These are phyloP conservation scores for Linum tenue DNA, from an alignment of 345 rosid species.

Conservation along the genomic window DNA sequence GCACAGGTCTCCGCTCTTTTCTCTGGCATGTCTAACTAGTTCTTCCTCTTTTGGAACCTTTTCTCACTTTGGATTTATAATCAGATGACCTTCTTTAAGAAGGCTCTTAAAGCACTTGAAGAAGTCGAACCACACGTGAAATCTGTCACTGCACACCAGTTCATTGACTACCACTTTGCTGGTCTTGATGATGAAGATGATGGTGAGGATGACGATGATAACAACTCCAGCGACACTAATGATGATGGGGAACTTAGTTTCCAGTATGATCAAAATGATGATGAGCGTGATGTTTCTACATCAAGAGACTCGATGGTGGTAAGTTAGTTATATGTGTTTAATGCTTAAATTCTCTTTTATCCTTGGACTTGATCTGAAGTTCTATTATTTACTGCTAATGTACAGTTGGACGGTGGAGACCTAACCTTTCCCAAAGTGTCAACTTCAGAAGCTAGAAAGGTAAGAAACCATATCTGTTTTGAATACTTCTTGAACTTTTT, in stretches of 20 bases:
- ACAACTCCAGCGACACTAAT: conserved; percentile 23
- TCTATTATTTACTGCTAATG: neutral
- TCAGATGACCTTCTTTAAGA: conserved; percentile 4
- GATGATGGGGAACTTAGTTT: conserved; percentile 85
- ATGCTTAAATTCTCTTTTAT: neutral
- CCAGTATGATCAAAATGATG: conserved; percentile 48
- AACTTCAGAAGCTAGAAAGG: conserved; percentile 41
- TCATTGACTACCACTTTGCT: conserved; percentile 6
- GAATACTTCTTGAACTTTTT: neutral
- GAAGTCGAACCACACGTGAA: conserved; percentile 9
- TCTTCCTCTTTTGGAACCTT: neutral
- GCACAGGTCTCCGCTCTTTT: neutral
- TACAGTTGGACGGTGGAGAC: conserved; percentile 66
- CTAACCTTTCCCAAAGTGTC: conserved; percentile 50
- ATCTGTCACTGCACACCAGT: neutral
- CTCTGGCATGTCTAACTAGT: neutral
- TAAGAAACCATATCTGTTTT: conserved; percentile 8
- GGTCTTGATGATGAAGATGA: conserved; percentile 6
- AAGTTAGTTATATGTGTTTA: conserved; percentile 9
- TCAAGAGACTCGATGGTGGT: conserved; percentile 57
- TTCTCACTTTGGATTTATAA: neutral
- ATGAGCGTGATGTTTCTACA: conserved; percentile 37
- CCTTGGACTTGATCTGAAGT: neutral
- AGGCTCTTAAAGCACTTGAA: conserved; percentile 4
- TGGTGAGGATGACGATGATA: conserved; percentile 10